These are phyloP conservation scores for Monosporascus sp. DNA, from an alignment of 2,329 filamentous ascomycete species.

Conservation along the genomic window DNA sequence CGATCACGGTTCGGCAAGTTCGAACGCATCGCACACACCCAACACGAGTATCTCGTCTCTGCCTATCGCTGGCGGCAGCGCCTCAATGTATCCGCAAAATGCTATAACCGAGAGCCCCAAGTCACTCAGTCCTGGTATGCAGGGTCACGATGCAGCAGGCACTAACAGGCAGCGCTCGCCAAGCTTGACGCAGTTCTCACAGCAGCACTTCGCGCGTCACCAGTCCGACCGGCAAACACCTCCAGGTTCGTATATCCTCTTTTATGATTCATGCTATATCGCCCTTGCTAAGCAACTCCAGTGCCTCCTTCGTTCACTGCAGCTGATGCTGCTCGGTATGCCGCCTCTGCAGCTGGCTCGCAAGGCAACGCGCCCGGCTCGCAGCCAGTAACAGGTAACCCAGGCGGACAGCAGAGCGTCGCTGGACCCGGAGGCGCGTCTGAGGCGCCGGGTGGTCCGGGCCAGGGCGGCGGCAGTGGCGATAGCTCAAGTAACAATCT, in stretches of 20 bases:
- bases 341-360: slow-evolving; percentile 16
- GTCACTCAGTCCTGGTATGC: slow-evolving; percentile 62
- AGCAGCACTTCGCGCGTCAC: slow-evolving; percentile 56
- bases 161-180: slow-evolving; percentile 57
- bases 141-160: slow-evolving; percentile 44
- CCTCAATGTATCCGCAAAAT: slow-evolving; percentile 63
- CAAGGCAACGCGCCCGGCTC: slow-evolving; percentile 13
- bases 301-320: slow-evolving; percentile 23
- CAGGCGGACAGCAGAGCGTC: slow-evolving; percentile 13
- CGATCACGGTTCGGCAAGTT: slow-evolving; percentile 49
- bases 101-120: slow-evolving; percentile 84
- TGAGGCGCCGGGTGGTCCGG: slow-evolving; percentile 42
- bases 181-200: slow-evolving; percentile 60
- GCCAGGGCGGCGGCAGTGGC: slow-evolving; percentile 48
- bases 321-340: slow-evolving; percentile 25
- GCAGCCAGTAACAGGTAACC: slow-evolving; percentile 17
- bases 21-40: slow-evolving; percentile 49
- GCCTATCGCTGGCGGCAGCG: slow-evolving; percentile 39
- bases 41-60: slow-evolving; percentile 45
- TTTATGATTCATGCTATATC: slow-evolving; percentile 7
- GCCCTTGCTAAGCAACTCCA: slow-evolving; percentile 20
- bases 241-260: slow-evolving; percentile 39
- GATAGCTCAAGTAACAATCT: slow-evolving; percentile 60
- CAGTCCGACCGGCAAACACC: slow-evolving; percentile 50
- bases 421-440: slow-evolving; percentile 18